phyloP scores from a whole-genome alignment of 208 protist species.

The Trypanosoma cruzi region DNA sequence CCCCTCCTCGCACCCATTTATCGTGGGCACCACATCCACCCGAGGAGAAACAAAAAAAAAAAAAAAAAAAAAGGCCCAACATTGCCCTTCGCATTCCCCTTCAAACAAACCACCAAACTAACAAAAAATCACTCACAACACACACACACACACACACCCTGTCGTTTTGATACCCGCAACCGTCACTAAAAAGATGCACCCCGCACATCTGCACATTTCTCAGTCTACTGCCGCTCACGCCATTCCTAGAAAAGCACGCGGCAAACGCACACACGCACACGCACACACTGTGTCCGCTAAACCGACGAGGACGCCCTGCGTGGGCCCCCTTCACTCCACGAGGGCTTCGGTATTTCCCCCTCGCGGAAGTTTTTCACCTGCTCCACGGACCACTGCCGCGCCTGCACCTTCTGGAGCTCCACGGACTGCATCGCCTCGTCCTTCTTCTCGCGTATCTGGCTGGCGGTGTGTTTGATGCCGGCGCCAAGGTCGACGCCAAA shows the following conservation, averaged over 20 bases:
- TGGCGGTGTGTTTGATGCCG: slow-evolving; percentile 75
- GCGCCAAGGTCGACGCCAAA: slow-evolving; percentile 83
- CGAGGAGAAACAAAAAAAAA: too few relatives aligned
- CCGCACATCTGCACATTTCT: neutral
- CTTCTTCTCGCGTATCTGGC: slow-evolving; percentile 78
- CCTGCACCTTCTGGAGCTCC: slow-evolving; percentile 68
- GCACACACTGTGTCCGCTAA: neutral
- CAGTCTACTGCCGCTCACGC: neutral
- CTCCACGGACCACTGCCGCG: slow-evolving; percentile 79
- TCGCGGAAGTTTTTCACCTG: slow-evolving; percentile 75
- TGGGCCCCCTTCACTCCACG: slow-evolving; percentile 64
- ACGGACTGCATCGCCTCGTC: slow-evolving; percentile 59
- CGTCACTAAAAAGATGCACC: neutral
- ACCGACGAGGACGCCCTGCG: slow-evolving; percentile 15
- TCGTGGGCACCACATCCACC: neutral
- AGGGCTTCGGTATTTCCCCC: slow-evolving; percentile 75
- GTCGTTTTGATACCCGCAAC: neutral
- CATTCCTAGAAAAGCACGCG: neutral
- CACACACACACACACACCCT: neutral
- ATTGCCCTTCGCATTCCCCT: too few relatives aligned
- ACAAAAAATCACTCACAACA: too few relatives aligned
- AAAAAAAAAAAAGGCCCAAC: too few relatives aligned
- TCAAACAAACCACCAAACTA: too few relatives aligned
- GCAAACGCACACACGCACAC: too few relatives aligned
- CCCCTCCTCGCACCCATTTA: neutral